Evolutionary conservation across 2,329 filamentous ascomycete species (phyloP).

Genomic region (Diaporthe destruens): DNA sequence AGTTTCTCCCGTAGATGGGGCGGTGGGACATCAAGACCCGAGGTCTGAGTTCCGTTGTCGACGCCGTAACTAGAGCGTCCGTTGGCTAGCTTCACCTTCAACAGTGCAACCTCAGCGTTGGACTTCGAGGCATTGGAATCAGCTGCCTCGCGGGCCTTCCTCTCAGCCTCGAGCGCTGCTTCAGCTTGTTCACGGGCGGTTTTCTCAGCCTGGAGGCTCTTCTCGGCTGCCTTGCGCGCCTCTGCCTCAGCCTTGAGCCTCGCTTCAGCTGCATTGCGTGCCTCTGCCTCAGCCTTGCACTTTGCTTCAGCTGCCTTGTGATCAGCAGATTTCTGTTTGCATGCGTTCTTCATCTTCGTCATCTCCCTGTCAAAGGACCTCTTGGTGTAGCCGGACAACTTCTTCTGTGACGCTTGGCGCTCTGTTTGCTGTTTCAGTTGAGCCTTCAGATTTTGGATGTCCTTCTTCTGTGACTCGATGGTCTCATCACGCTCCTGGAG

Average conservation of each 20-base stretch:
- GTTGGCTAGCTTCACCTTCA: background rate
- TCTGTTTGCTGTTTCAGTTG: background rate
- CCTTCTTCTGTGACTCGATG: background rate
- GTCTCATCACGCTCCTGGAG: constrained; percentile 3
- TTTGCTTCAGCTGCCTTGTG: background rate
- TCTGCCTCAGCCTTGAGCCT: background rate
- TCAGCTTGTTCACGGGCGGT: background rate
- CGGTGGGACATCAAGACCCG: background rate
- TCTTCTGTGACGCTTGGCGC: background rate
- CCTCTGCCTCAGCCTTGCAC: background rate
- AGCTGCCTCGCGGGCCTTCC: background rate
- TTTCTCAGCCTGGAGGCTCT: background rate
- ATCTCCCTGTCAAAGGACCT: background rate
- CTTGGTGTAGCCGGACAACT: background rate
- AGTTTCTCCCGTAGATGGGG: background rate
- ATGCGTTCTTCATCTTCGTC: background rate
- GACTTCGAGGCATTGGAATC: background rate
- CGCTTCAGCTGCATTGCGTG: background rate
- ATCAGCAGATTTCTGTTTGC: background rate
- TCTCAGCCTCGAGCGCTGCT: background rate
- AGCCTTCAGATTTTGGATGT: background rate
- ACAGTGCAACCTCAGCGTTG: background rate
- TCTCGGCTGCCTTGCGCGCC: background rate
- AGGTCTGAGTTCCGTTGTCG: background rate
- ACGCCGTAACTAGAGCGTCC: background rate